Conservation (phyloP, 768 basidiomycete genomes). For the Leccinum ochraceum region DNA sequence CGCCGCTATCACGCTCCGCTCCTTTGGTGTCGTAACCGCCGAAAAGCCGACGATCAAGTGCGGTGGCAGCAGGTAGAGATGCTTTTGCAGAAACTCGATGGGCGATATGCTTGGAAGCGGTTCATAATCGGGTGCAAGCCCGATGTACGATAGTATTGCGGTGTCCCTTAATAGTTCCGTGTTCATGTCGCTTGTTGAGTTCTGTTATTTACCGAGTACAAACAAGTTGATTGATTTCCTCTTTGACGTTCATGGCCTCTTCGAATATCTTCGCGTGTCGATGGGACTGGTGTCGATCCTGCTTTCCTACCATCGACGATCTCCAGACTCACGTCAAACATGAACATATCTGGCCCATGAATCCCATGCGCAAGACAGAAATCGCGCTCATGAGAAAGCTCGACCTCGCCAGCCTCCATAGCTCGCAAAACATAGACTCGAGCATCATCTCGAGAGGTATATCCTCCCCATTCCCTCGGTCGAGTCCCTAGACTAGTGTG, state of each 20-base stretch:
- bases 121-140: slow-evolving; percentile 54
- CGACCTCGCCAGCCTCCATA: slow-evolving; percentile 39
- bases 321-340: slow-evolving; percentile 48
- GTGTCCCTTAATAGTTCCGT: slow-evolving; percentile 6
- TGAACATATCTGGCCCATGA: slow-evolving; percentile 46
- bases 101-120: slow-evolving; percentile 63
- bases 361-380: slow-evolving; percentile 47
- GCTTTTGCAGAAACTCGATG: slow-evolving; percentile 59
- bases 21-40: slow-evolving; percentile 51
- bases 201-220: slow-evolving; percentile 16
- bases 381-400: slow-evolving; percentile 40
- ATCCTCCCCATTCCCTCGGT: not conserved
- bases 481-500: slow-evolving; percentile 5
- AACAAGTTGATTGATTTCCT: slow-evolving; percentile 14
- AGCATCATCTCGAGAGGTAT: slow-evolving; percentile 22
- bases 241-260: slow-evolving; percentile 5
- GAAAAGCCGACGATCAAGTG: slow-evolving; percentile 53
- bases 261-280: slow-evolving; percentile 39
- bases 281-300: slow-evolving; percentile 55
- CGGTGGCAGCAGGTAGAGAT: slow-evolving; percentile 67
- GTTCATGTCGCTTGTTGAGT: not conserved
- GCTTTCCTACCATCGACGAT: slow-evolving; percentile 39
- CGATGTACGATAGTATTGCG: slow-evolving; percentile 50
- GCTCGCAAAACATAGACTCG: slow-evolving; percentile 15
- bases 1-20: slow-evolving; percentile 59